A percentile compares a stretch with the other conserved stretches of the same genome.
These are phyloP conservation scores for Cryphonectria carpinicola DNA, from an alignment of 2,329 filamentous ascomycete genomes.

Conservation along the genomic window DNA sequence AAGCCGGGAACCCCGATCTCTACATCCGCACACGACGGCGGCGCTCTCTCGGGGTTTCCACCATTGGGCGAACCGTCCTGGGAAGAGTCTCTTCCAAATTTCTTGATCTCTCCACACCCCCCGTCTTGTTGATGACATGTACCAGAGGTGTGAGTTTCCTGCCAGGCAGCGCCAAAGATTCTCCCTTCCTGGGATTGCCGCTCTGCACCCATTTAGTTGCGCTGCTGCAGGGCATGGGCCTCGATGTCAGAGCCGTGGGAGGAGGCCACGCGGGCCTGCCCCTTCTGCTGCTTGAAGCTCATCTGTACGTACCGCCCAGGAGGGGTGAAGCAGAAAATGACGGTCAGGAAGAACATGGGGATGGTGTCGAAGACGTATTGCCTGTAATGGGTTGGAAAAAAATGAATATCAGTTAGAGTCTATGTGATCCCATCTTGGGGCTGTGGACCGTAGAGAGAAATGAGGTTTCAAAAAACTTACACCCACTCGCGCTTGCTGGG, in stretches of 20 bases:
- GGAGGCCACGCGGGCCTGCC: constrained; percentile 6
- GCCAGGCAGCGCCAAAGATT: neutral
- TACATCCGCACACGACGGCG: neutral
- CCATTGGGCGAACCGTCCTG: neutral
- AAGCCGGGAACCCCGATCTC: neutral
- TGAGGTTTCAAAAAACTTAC: constrained; percentile 34
- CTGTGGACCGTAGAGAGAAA: neutral
- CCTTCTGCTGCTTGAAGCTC: constrained; percentile 37
- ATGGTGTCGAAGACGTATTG: constrained; percentile 40
- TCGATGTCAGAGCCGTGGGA: constrained; percentile 18
- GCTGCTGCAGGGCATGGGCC: constrained; percentile 15
- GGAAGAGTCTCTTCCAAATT: neutral
- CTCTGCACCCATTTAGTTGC: neutral
- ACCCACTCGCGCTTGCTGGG: constrained; percentile 36
- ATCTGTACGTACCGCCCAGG: constrained; percentile 40
- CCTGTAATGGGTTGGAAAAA: constrained; percentile 24
- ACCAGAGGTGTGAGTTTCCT: neutral
- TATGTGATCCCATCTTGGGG: neutral
- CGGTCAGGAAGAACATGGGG: constrained; percentile 36
- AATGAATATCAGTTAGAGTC: constrained; percentile 14
- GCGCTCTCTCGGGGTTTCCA: neutral
- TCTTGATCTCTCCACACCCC: neutral
- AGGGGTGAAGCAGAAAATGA: constrained; percentile 36
- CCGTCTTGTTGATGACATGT: neutral
- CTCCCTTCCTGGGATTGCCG: neutral